These are phyloP conservation scores for Gloeopeniophorella convolvens DNA, from an alignment of 768 basidiomycete genomes.

Conservation along the genomic window DNA sequence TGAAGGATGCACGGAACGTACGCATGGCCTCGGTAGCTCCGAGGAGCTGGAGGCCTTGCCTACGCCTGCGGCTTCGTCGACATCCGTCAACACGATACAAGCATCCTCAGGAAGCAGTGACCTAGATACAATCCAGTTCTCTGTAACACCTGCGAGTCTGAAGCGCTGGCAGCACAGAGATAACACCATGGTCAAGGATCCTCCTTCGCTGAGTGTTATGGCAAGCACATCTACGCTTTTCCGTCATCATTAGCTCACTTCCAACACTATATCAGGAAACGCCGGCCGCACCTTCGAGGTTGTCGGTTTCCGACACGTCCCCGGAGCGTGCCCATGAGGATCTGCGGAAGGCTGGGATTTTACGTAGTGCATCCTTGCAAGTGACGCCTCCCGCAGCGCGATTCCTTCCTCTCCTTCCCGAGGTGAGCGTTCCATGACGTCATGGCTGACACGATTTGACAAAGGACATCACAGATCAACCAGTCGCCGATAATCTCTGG, in stretches of 20 bases:
- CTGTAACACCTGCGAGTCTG: not conserved
- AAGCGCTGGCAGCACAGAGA: conserved; percentile 10
- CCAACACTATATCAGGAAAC: too few relatives aligned
- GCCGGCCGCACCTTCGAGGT: too few relatives aligned
- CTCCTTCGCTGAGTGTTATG: not conserved
- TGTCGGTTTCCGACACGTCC: not conserved
- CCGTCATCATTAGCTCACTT: too few relatives aligned
- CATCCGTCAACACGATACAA: not conserved
- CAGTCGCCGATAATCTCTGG: conserved; percentile 9
- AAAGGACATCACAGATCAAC: not conserved
- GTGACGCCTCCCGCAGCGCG: not conserved
- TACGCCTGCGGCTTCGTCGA: not conserved
- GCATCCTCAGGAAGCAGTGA: not conserved
- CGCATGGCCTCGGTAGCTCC: too few relatives aligned
- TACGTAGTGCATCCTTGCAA: not conserved
- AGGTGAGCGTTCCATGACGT: not conserved
- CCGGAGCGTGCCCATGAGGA: not conserved
- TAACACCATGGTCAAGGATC: not conserved
- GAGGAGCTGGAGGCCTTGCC: too few relatives aligned
- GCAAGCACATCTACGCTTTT: not conserved
- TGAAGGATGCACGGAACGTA: too few relatives aligned
- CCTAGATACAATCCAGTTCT: not conserved
- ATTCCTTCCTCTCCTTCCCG: conserved; percentile 1
- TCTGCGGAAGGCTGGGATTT: not conserved
- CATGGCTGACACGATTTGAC: not conserved